Base-by-base conservation (phyloP, 306 rosid genomes). In the Spatholobus suberectus region DNA sequence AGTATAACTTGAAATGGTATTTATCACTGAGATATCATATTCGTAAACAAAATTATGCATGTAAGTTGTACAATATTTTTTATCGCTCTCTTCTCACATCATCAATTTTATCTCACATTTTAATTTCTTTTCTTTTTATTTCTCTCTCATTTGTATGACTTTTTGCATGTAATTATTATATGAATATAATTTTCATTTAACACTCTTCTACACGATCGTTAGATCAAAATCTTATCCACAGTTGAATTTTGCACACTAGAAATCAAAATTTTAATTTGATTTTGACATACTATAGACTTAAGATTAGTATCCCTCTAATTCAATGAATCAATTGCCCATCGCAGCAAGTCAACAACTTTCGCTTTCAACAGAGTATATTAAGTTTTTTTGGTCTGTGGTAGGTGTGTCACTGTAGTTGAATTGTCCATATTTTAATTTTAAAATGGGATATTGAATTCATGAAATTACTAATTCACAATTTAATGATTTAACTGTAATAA, bases 341-440 rank as follows among this genome's bases (percentile, higher is more conserved):
- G 67, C 55, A 69, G n/a, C 43, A 49, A 68, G 62, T 65, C 75
- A 52, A 24, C 54, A 78, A 37, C 76, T 54, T 68, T 79, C 58
- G 24, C 83, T 68, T 37, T 79, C 83, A 52, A 69, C 76, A 24
- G 27, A 21, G 51, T 41, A 1, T 4, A 51, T 34, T 9, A 37
- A 41, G 70, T 9, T 70, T 38, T 35, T 49, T 47, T 14, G 24
- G 34, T 17, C 34, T n/a, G n/a, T 27, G 73, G 23, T n/a, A 13
- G 35, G 44, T 44, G 29, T 46, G 49, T 65, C 23, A 9, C 61
- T 71, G 26, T 47, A 41, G 23, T 71, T 46, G 32, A 58, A 58
- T 55, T n/a, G 26, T 52, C 26, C 6, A 18, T 52, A 18, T 6
- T 52, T 18, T 14, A 49, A 49, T 15, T 49, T 4, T n/a, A n/a